Percentiles rank a stretch among this genome's conserved stretches.
phyloP scores from a whole-genome alignment of 2,329 filamentous ascomycete species.

The Zelopaecilomyces penicillatus region DNA sequence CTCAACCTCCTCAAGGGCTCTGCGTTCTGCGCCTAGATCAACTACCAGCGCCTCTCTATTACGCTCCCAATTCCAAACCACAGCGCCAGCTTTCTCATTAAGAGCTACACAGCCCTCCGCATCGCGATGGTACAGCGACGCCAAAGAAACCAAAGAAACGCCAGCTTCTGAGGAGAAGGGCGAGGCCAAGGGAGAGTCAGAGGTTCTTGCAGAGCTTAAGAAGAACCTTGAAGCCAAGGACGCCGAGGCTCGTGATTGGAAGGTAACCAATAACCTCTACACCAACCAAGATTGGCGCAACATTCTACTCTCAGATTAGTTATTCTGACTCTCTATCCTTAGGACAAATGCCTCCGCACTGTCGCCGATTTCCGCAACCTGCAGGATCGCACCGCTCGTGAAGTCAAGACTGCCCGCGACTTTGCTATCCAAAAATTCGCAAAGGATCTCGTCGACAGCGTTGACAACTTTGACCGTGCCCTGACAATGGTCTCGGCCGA shows the following conservation, averaged over 20 bases:
- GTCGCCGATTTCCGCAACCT: constrained; percentile 98
- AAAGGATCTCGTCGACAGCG: constrained; percentile 85
- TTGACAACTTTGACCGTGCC: constrained; percentile 96
- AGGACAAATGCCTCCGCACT: constrained; percentile 93
- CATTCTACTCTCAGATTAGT: constrained; percentile 4
- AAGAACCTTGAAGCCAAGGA: constrained; percentile 46
- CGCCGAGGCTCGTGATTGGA: constrained; percentile 61
- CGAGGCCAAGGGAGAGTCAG: constrained; percentile 23
- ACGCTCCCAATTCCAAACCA: constrained; percentile 29
- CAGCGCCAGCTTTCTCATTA: constrained; percentile 26
- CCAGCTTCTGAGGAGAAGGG: constrained; percentile 22
- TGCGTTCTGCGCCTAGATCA: constrained; percentile 32
- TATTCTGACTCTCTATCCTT: neutral
- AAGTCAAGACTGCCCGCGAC: constrained; percentile 77
- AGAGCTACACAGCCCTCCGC: constrained; percentile 27
- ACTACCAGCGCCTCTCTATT: constrained; percentile 26
- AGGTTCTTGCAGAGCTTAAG: constrained; percentile 37
- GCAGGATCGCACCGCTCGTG: constrained; percentile 86
- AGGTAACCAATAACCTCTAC: constrained; percentile 48
- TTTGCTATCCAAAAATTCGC: constrained; percentile 96
- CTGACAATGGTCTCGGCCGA: constrained; percentile 69
- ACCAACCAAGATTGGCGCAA: neutral
- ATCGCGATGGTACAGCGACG: constrained; percentile 42
- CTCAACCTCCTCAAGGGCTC: constrained; percentile 34
- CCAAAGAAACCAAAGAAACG: constrained; percentile 27